phyloP scores from a whole-genome alignment of 2,329 filamentous ascomycete genomes.

The Lachnellula arida region DNA sequence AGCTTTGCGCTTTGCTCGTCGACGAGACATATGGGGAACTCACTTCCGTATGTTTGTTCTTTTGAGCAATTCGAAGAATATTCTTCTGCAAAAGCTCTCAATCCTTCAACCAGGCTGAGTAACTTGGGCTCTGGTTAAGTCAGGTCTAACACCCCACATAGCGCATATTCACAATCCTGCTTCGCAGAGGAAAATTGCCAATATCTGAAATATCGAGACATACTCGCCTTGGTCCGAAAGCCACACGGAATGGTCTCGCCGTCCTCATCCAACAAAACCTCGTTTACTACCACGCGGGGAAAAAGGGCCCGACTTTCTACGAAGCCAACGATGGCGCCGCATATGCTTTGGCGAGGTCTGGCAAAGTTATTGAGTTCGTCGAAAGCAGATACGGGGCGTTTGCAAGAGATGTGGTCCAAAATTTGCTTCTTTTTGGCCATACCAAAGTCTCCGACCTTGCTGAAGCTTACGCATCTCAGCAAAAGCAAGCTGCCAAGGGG shows the following conservation, averaged over 20 bases:
- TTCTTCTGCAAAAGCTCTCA: conserved; percentile 1
- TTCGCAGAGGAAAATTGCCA: conserved; percentile 72
- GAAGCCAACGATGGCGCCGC: conserved; percentile 76
- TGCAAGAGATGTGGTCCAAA: conserved; percentile 69
- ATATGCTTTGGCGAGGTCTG: conserved; percentile 76
- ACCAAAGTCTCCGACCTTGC: conserved; percentile 65
- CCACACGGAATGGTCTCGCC: conserved; percentile 75
- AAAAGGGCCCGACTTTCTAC: conserved; percentile 64
- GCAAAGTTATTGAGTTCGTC: conserved; percentile 74
- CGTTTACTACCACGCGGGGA: conserved; percentile 62
- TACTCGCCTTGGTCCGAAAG: conserved; percentile 67
- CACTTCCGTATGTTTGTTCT: conserved; percentile 65
- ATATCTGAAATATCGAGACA: conserved; percentile 64
- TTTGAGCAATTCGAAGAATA: neutral
- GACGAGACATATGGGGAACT: conserved; percentile 88
- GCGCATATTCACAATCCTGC: conserved; percentile 79
- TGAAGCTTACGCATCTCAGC: conserved; percentile 49
- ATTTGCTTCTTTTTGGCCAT: conserved; percentile 72
- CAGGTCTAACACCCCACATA: conserved; percentile 39
- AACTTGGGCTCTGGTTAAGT: conserved; percentile 12
- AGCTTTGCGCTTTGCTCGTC: conserved; percentile 87
- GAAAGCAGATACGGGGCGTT: conserved; percentile 69
- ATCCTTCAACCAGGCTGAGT: conserved; percentile 14
- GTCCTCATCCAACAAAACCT: conserved; percentile 88
- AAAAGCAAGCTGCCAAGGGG: conserved; percentile 28